These are phyloP conservation scores for Alternaria novae-zelandiae DNA, from an alignment of 2,329 filamentous ascomycete species.

Conservation along the genomic window DNA sequence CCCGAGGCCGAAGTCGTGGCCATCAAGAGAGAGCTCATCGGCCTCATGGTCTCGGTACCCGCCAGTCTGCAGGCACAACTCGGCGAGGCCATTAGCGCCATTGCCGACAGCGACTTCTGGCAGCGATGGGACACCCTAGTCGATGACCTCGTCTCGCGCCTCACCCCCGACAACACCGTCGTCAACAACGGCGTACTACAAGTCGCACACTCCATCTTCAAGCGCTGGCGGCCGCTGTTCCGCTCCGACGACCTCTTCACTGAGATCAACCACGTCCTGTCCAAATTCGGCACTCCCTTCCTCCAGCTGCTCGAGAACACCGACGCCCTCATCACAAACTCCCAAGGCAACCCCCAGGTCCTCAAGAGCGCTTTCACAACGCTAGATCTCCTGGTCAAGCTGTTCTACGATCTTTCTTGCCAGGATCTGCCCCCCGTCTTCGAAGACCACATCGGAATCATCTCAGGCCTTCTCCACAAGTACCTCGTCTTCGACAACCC, in stretches of 20 bases:
- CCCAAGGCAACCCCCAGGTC: constrained; percentile 74
- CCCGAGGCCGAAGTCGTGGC: constrained; percentile 80
- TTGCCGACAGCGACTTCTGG: constrained; percentile 98
- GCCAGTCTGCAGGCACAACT: constrained; percentile 88
- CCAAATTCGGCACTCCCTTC: constrained; percentile 83
- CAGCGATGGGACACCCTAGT: constrained; percentile 95
- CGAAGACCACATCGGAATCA: constrained; percentile 81
- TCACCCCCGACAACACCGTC: constrained; percentile 80
- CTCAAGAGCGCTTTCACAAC: constrained; percentile 83
- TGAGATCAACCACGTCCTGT: constrained; percentile 95
- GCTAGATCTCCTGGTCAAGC: constrained; percentile 85
- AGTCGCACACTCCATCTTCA: constrained; percentile 98
- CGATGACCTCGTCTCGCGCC: constrained; percentile 84
- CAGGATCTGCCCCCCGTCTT: constrained; percentile 95
- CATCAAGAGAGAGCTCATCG: constrained; percentile 95
- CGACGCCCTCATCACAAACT: constrained; percentile 73
- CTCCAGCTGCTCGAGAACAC: constrained; percentile 77
- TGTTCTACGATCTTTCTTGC: constrained; percentile 95
- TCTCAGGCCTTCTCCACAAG: constrained; percentile 84
- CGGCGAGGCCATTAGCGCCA: constrained; percentile 94
- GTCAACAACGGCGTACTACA: constrained; percentile 94
- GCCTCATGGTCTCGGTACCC: constrained; percentile 93
- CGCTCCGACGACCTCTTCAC: constrained; percentile 89
- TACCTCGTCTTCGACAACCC: constrained; percentile 90
- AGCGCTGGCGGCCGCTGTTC: constrained; percentile 92